These are phyloP conservation scores for Blastomyces percursus DNA, from an alignment of 2,329 filamentous ascomycete genomes.

Conservation along the genomic window DNA sequence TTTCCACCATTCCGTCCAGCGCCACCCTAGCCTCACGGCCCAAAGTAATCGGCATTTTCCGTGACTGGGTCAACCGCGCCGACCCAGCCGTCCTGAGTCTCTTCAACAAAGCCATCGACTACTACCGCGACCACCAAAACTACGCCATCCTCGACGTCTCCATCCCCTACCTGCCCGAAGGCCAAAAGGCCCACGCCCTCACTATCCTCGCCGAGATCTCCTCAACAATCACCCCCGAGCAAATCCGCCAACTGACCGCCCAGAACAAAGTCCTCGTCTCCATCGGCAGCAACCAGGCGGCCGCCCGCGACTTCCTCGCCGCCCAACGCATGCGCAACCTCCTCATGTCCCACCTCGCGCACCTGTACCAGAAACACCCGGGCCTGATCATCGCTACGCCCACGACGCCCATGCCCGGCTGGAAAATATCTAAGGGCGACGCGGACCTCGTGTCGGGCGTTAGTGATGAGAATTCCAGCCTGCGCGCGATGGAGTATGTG, in stretches of 20 bases:
- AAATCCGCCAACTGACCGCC: conserved; percentile 48
- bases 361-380: conserved; percentile 58
- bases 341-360: conserved; percentile 66
- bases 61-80: conserved; percentile 58
- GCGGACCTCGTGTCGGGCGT: conserved; percentile 54
- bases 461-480: conserved; percentile 58
- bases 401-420: conserved; percentile 64
- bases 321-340: conserved; percentile 63
- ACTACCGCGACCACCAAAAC: conserved; percentile 32
- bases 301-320: conserved; percentile 58
- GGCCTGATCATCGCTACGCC: conserved; percentile 71
- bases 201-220: conserved; percentile 66
- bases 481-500: conserved; percentile 75
- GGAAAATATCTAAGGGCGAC: conserved; percentile 53
- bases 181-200: conserved; percentile 64
- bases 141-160: conserved; percentile 39
- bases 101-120: conserved; percentile 52
- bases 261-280: conserved; percentile 60
- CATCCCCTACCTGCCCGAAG: conserved; percentile 52
- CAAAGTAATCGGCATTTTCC: conserved; percentile 60
- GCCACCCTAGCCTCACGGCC: conserved; percentile 23
- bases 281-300: conserved; percentile 50
- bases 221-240: conserved; percentile 39
- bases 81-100: conserved; percentile 51
- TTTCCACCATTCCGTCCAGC: conserved; percentile 36